Evolutionary conservation across 106 monocot genomes (phyloP), one percentile per base, ranked within the genome.

Genomic region (Hemerocallis citrina): DNA sequence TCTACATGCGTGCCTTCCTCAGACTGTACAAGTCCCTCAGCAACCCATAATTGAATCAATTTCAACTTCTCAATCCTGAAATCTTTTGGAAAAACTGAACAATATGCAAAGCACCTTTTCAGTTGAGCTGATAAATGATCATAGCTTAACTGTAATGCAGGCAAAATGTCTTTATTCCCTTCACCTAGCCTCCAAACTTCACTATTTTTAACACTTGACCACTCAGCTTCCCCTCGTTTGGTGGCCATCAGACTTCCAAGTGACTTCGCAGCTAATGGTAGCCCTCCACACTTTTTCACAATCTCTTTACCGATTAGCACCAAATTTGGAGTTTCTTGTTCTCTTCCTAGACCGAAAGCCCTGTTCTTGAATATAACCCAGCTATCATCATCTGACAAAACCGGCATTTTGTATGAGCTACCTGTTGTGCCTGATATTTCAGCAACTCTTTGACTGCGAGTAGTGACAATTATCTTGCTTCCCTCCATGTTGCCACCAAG

Each of bases 391-490:
- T 76, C 37, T 13, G 69, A 47, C 39, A 76, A 64, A 41, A 34
- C 57, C 64, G 62, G 31, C 35, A 76, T 57, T 7, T 27, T n/a
- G 15, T 36, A 59, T 0, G 62, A 29, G 0, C 1, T 51, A 1
- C 0, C 25, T 3, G 13, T 13, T 2, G 51, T 28, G 11, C 51
- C 24, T 10, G n/a, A 27, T 46, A 69, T 46, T 39, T 49, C 31
- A 8, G 64, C 69, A 31, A 76, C 57, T 30, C 2, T 62, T 13
- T 40, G 17, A 20, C 25, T 58, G 41, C 63, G 69, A 3, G 75
- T 70, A 10, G 69, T 76, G 13, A 69, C 69, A 9, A 76, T 52
- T 47, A 76, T 69, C 21, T 56, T 76, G 55, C 69, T 76, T 47
- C 75, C 75, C 15, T 38, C 44, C 43, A 30, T 57, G 20, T 64